Conservation (phyloP, 805 yeast species). For the Lipomyces yamadae region DNA sequence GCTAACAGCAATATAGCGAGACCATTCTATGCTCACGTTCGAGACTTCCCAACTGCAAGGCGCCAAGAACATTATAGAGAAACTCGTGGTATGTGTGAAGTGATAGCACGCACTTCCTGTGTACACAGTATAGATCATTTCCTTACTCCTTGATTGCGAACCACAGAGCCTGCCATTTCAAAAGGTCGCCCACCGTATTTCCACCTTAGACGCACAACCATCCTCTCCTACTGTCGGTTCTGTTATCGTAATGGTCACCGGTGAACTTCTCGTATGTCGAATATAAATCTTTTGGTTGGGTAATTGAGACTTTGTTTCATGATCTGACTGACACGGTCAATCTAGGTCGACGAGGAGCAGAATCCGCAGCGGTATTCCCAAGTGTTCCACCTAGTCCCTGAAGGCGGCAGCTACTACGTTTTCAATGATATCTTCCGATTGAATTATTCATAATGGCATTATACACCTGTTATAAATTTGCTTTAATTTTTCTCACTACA, state of each 20-base stretch:
- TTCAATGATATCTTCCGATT: conserved; percentile 97
- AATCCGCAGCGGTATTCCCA: conserved; percentile 96
- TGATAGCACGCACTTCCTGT: too few relatives aligned
- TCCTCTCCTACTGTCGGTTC: conserved; percentile 86
- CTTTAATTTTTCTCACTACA: neutral
- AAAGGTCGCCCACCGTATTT: conserved; percentile 90
- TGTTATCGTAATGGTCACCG: conserved; percentile 96
- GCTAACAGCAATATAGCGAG: conserved; percentile 56
- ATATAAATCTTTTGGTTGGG: neutral
- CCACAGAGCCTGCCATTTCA: conserved; percentile 75
- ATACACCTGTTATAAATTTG: neutral
- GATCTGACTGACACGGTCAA: conserved; percentile 1
- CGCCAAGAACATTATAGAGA: conserved; percentile 88
- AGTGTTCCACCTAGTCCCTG: conserved; percentile 96
- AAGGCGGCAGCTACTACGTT: conserved; percentile 86
- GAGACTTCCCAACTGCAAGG: conserved; percentile 96
- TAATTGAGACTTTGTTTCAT: neutral
- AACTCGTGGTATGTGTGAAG: conserved; percentile 56
- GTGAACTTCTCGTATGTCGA: conserved; percentile 67
- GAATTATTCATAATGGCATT: conserved; percentile 53
- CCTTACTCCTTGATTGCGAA: neutral
- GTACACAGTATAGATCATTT: neutral
- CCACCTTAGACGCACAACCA: conserved; percentile 97
- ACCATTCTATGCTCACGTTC: conserved; percentile 95
- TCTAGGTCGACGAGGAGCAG: conserved; percentile 81